Evolutionary conservation across 2,329 filamentous ascomycete species (phyloP).

Genomic region (Trichoderma breve): DNA sequence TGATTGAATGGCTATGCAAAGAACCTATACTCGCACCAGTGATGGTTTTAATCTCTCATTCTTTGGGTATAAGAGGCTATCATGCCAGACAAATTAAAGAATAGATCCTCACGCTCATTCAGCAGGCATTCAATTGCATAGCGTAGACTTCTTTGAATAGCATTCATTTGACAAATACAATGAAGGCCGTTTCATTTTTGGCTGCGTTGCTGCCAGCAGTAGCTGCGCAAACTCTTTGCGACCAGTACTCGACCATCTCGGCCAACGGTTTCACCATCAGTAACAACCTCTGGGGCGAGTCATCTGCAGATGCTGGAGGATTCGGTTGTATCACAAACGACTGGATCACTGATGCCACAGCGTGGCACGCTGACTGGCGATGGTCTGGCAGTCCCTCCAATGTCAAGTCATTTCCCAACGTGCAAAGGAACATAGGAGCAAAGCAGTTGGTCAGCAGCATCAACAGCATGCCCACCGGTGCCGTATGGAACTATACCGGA

Average conservation of each 20-base stretch:
- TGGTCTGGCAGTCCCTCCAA: slow-evolving; percentile 39
- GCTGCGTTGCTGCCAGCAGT: background rate
- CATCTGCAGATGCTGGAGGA: slow-evolving; percentile 29
- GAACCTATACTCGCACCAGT: background rate
- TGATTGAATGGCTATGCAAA: background rate
- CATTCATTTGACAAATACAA: background rate
- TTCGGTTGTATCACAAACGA: slow-evolving; percentile 42
- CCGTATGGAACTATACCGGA: slow-evolving; percentile 35
- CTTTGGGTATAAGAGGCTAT: background rate
- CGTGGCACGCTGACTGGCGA: slow-evolving; percentile 41
- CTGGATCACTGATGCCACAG: slow-evolving; percentile 33
- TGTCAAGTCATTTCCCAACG: slow-evolving; percentile 43
- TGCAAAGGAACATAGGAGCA: slow-evolving; percentile 24
- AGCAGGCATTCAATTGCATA: background rate
- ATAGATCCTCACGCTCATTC: background rate
- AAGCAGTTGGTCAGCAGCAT: slow-evolving; percentile 34
- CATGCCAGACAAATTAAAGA: background rate
- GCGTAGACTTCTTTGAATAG: background rate
- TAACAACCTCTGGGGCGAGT: slow-evolving; percentile 43
- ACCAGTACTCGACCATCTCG: slow-evolving; percentile 27
- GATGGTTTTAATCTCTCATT: background rate
- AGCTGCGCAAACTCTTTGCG: slow-evolving; percentile 24
- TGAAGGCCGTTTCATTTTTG: background rate
- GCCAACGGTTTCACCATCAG: slow-evolving; percentile 29
- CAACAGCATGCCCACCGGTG: slow-evolving; percentile 33